Conservation (phyloP, 2,329 filamentous ascomycete genomes). For the Exophiala spinifera region DNA sequence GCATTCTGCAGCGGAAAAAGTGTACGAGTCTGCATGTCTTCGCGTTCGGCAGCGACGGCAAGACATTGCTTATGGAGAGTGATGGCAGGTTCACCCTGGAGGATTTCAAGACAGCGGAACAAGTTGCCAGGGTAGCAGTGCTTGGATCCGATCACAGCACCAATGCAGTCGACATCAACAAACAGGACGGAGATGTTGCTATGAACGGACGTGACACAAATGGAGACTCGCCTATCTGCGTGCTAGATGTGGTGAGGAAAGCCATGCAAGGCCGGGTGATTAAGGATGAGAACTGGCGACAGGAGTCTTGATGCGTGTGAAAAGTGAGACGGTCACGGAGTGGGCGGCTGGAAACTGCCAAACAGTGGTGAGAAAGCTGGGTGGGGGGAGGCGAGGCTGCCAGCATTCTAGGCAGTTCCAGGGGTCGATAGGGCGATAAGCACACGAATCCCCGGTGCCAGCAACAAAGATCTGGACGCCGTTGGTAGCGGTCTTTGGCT, state of each 20-base stretch:
- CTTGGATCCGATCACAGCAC: constrained; percentile 35
- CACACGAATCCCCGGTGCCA: background rate
- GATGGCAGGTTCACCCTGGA: constrained; percentile 72
- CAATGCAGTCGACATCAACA: constrained; percentile 17
- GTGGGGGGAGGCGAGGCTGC: constrained; percentile 6
- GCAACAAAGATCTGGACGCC: constrained; percentile 1
- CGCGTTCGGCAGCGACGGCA: constrained; percentile 70
- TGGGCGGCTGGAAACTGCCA: constrained; percentile 19
- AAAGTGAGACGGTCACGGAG: constrained; percentile 23
- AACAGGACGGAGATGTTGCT: constrained; percentile 23
- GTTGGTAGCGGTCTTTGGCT: constrained; percentile 6
- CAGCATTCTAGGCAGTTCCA: constrained; percentile 3
- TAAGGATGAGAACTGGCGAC: constrained; percentile 26
- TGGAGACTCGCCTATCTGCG: constrained; percentile 10
- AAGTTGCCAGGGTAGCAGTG: constrained; percentile 65
- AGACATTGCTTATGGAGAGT: constrained; percentile 75
- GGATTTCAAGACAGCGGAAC: constrained; percentile 70
- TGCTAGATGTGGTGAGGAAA: constrained; percentile 24
- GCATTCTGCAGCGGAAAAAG: constrained; percentile 57
- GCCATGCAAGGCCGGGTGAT: constrained; percentile 26
- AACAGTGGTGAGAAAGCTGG: constrained; percentile 19
- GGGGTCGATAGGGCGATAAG: constrained; percentile 9
- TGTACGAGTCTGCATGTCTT: constrained; percentile 77
- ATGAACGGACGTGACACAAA: constrained; percentile 15
- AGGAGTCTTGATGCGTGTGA: constrained; percentile 20